phyloP scores from a whole-genome alignment of 129 eudicot genomes.

The Flaveria ramosissima region DNA sequence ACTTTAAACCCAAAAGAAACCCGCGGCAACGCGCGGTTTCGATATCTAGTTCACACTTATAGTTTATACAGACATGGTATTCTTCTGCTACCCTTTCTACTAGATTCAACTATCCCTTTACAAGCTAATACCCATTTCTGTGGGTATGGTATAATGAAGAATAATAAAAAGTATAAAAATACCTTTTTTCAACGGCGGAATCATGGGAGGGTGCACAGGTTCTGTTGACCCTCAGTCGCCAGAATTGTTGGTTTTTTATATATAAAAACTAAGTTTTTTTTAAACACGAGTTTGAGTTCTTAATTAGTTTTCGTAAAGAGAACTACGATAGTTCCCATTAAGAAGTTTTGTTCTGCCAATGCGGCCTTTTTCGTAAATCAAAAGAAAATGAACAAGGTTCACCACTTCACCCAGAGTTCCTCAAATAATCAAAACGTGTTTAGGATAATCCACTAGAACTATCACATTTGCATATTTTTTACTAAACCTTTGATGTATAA shows the following conservation, averaged over 20 bases:
- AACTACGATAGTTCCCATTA: no score
- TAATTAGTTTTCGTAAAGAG: no score
- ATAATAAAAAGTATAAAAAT: not conserved
- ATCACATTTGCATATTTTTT: constrained; percentile 6
- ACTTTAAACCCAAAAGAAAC: no score
- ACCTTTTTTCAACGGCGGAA: not conserved
- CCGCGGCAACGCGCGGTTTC: no score
- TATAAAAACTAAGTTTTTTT: no score
- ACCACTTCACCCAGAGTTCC: not conserved
- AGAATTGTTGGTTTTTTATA: no score
- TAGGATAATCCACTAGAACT: not conserved
- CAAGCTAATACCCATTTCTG: constrained; percentile 30
- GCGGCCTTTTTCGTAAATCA: not conserved
- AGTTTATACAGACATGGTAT: constrained; percentile 27
- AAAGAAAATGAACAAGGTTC: constrained; percentile 14
- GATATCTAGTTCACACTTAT: constrained; percentile 19
- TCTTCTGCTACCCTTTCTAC: constrained; percentile 19
- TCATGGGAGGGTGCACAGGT: no score
- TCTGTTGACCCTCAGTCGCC: no score
- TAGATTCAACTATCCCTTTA: constrained; percentile 28
- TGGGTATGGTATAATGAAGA: constrained; percentile 25
- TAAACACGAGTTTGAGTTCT: no score
- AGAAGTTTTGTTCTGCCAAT: no score
- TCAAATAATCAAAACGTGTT: not conserved
- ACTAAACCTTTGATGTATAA: not conserved